These are phyloP conservation scores for Lepidium aucheri DNA, from an alignment of 345 rosid genomes.

Conservation along the genomic window DNA sequence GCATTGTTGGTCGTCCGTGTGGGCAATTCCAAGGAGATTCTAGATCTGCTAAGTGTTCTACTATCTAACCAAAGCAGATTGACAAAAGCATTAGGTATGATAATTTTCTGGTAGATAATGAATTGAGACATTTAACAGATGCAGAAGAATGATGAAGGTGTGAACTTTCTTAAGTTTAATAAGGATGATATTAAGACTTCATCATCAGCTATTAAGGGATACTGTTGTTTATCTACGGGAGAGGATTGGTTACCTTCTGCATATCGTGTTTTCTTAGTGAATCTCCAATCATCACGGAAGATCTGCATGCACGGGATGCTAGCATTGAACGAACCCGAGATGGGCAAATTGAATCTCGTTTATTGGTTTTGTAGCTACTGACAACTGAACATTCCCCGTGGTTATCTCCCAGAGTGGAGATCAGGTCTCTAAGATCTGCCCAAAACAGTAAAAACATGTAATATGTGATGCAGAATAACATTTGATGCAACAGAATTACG, in stretches of 20 bases:
- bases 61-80: slow-evolving; percentile 40
- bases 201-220: neutral
- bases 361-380: slow-evolving; percentile 68
- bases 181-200: neutral
- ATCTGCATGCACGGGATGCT: slow-evolving; percentile 89
- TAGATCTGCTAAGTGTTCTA: slow-evolving; percentile 66
- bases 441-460: neutral
- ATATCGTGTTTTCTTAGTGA: slow-evolving; percentile 77
- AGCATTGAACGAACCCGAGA: slow-evolving; percentile 86
- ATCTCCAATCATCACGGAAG: slow-evolving; percentile 88
- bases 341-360: slow-evolving; percentile 75
- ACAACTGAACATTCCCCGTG: slow-evolving; percentile 76
- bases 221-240: neutral
- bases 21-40: slow-evolving; percentile 99
- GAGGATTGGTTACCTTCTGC: slow-evolving; percentile 55
- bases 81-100: neutral
- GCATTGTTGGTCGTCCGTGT: slow-evolving; percentile 98
- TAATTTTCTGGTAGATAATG: neutral
- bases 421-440: slow-evolving; percentile 86
- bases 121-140: neutral
- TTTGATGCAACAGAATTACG: neutral
- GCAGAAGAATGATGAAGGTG: neutral
- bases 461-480: neutral
- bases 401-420: slow-evolving; percentile 71
- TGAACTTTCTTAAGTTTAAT: neutral